Conservation (phyloP, 176 grass and related monocot genomes). For the Puccinellia tenuiflora region DNA sequence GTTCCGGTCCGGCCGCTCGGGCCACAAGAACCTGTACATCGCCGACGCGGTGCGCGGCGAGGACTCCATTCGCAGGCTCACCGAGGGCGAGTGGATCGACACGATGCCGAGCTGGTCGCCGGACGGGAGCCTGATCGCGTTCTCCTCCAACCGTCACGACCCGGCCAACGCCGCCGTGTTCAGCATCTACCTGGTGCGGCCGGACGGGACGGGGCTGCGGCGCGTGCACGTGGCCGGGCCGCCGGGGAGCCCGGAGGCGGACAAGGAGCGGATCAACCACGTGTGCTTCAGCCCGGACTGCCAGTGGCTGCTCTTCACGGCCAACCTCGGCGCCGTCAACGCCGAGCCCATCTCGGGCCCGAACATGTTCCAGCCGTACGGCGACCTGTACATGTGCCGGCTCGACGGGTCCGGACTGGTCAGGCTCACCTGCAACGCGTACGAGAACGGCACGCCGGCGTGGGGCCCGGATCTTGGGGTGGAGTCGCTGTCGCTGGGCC, state of each 20-base stretch:
- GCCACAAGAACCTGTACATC: conserved; percentile 92
- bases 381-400: conserved; percentile 67
- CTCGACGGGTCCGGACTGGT: conserved; percentile 51
- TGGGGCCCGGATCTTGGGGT: conserved; percentile 25
- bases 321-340: conserved; percentile 52
- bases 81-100: conserved; percentile 81
- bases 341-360: conserved; percentile 59
- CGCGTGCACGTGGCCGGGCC: conserved; percentile 61
- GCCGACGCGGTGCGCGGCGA: conserved; percentile 61
- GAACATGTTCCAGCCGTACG: conserved; percentile 91
- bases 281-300: conserved; percentile 88
- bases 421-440: conserved; percentile 74
- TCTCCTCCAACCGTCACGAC: conserved; percentile 92
- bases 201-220: conserved; percentile 51
- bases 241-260: conserved; percentile 36
- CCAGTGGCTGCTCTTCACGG: conserved; percentile 77
- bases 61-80: conserved; percentile 39
- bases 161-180: conserved; percentile 46
- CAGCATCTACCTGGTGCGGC: conserved; percentile 72
- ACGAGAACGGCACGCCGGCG: conserved; percentile 83
- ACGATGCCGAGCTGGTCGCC: conserved; percentile 96
- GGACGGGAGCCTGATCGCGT: conserved; percentile 73
- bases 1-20: conserved; percentile 79
- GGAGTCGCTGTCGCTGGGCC: conserved; percentile 24
- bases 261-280: conserved; percentile 85